Evolutionary conservation across 257 asterid species (phyloP), one percentile per base, ranked within the genome.

Genomic region (Jaltomata sinuosa): DNA sequence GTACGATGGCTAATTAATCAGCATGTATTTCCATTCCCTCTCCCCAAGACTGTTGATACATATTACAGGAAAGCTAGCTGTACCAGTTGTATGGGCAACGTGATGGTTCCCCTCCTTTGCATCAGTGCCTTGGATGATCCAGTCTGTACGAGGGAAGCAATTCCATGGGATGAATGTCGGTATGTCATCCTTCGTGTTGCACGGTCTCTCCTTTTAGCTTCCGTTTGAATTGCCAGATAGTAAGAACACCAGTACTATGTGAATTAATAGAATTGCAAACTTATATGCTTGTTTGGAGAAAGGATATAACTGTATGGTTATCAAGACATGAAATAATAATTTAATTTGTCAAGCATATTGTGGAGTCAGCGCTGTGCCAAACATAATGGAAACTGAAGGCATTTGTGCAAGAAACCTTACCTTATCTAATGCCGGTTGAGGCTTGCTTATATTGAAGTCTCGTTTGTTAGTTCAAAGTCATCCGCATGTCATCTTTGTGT

Each of bases 131-230:
- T 92, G 88, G 99, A 96, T 85, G 99, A 96, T 90, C 98, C 99
- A 79, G 91, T 96, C 76, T 96, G 99, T 85, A 92, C 99, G 25
- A 84, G 88, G 84, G 99, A 96, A 89, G 98, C 98, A 85, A 93
- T 96, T 84, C 98, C 99, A 80, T 92, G 95, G 95, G 99, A 94
- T 85, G 99, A 96, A 84, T 93, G 97, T 89, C 80, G 96, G 97
- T 91, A 67, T 27, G 82, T 62, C n/a, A 61, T 81, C 84, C 42
- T 74, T 15, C 11, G 21, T 49, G 61, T 62, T 84, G 74, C 62
- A 16, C 1, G 34, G 16, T 76, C 12, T 74, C 16, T 77, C 45
- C 82, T 49, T 77, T 77, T 49, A 29, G 82, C 19, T 77, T 29
- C 40, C 16, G n/a, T 49, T 71, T 19, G 1, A 49, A 49, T 47